Evolutionary conservation across 805 yeast genomes (phyloP), one percentile per base, ranked within the genome.

Genomic region (Candida caryicola): DNA sequence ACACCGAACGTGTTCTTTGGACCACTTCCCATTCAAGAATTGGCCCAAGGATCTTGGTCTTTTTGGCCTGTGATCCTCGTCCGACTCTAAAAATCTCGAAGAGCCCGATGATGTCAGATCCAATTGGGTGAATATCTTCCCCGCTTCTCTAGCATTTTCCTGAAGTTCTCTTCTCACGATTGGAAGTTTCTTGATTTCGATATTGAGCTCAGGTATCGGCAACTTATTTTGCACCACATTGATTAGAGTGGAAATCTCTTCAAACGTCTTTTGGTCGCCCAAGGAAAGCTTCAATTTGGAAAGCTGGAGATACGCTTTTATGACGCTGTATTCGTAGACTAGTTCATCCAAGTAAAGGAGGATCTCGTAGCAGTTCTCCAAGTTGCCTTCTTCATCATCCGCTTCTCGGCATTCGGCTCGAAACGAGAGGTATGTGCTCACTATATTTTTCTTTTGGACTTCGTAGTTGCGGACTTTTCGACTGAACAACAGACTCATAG

Each of bases 111-210:
- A 21, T 21, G 25, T 21, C 10, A 7, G 25, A 7, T 21, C 25
- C 25, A 21, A 21, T 21, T 21, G 29, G 16, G 7, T 17, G 31
- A 53, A 49, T 5, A 62, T 43, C 35, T 50, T 52, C 2, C 62
- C 66, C 4, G 62, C 68, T 37, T 60, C 64, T 15, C 45, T 40
- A 6, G 68, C 66, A 34, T 54, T 62, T 26, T 60, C 64, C 29
- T 39, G 41, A 13, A 58, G 44, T 29, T 55, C 57, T 14, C 65
- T 48, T 34, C 68, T 49, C 17, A 60, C 41, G n/a, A 55, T 55
- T 4, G 60, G 52, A 30, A 63, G 44, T 16, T 39, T 51, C 6
- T 53, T 60, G 7, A 49, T 44, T 27, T 31, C 46, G 8, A 44
- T 45, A 29, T 44, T 39, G 23, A 62, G 39, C n/a, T 50, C 51